Percentiles rank a stretch among this genome's conserved stretches.
phyloP scores from a whole-genome alignment of 306 rosid genomes.

The Sophora flavescens region DNA sequence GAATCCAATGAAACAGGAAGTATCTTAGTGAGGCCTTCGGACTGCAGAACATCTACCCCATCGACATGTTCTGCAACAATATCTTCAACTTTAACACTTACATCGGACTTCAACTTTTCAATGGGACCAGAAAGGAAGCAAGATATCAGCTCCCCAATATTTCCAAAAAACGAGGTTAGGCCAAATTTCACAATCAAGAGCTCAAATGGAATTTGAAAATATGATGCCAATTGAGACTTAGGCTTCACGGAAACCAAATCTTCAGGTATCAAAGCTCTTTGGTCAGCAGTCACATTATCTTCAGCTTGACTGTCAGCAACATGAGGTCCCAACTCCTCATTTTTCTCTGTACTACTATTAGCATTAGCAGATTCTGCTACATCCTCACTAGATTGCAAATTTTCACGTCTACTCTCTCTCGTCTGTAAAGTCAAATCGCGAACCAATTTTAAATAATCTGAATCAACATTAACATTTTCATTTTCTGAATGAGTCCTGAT shows the following conservation, averaged over 20 bases:
- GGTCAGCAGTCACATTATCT: slow-evolving; percentile 46
- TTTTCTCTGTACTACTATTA: slow-evolving; percentile 47
- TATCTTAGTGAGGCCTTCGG: slow-evolving; percentile 59
- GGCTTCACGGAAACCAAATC: slow-evolving; percentile 47
- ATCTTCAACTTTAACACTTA: slow-evolving; percentile 60
- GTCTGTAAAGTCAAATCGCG: slow-evolving; percentile 43
- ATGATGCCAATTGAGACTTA: slow-evolving; percentile 45
- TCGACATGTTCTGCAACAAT: slow-evolving; percentile 61
- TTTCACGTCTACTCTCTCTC: slow-evolving; percentile 52
- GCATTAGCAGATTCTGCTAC: slow-evolving; percentile 46
- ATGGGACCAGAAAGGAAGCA: slow-evolving; percentile 54
- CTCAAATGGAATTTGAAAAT: slow-evolving; percentile 54
- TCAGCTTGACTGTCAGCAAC: slow-evolving; percentile 45
- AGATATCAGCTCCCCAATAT: slow-evolving; percentile 56
- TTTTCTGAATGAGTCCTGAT: slow-evolving; percentile 37
- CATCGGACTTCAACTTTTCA: slow-evolving; percentile 59
- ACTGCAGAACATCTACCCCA: slow-evolving; percentile 53
- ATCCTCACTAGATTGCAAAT: slow-evolving; percentile 34
- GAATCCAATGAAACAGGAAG: slow-evolving; percentile 85
- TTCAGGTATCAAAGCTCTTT: slow-evolving; percentile 50
- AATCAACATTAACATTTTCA: slow-evolving; percentile 45
- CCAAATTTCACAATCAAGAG: slow-evolving; percentile 54
- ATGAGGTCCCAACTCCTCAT: slow-evolving; percentile 45
- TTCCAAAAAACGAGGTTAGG: slow-evolving; percentile 54
- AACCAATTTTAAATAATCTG: slow-evolving; percentile 38